Percentiles rank a stretch among this genome's conserved stretches.
Conservation (phyloP, 257 asterid genomes). For the Orobanche coerulescens region DNA sequence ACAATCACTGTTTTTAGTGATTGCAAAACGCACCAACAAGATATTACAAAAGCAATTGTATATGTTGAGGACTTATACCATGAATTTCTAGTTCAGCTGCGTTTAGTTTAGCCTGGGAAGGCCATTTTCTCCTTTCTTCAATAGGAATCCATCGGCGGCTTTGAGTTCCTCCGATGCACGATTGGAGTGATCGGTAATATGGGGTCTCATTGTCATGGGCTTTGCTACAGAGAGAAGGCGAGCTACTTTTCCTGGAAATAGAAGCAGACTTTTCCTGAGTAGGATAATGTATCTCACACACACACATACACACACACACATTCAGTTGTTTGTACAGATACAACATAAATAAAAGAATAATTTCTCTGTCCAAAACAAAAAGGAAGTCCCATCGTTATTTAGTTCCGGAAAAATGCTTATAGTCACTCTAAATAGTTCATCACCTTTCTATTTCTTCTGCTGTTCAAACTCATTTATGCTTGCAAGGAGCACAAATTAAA, state of each 20-base stretch:
- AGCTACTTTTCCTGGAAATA: conserved; percentile 63
- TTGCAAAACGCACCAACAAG: conserved; percentile 1
- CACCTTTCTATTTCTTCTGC: background rate
- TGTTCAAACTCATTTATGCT: background rate
- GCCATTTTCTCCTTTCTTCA: conserved; percentile 76
- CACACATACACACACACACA: conserved; percentile 7
- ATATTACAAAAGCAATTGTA: background rate
- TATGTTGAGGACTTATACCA: conserved; percentile 38
- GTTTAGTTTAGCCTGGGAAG: conserved; percentile 54
- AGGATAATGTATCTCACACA: conserved; percentile 12
- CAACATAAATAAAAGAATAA: background rate
- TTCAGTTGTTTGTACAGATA: conserved; percentile 1
- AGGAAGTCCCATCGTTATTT: background rate
- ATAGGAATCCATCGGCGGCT: conserved; percentile 85
- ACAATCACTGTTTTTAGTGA: background rate
- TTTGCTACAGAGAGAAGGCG: conserved; percentile 71
- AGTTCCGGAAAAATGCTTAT: background rate
- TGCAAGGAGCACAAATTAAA: background rate
- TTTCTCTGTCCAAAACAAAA: background rate
- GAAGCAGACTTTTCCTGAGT: conserved; percentile 21
- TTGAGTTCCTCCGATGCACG: conserved; percentile 86
- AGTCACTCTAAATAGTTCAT: background rate
- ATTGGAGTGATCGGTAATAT: conserved; percentile 74
- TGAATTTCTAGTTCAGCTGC: conserved; percentile 59
- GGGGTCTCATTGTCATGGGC: conserved; percentile 78